Evolutionary conservation across 495 filamentous ascomycete genomes (phyloP), one percentile per base, ranked within the genome.

Genomic region (Parathielavia hyrcaniae): DNA sequence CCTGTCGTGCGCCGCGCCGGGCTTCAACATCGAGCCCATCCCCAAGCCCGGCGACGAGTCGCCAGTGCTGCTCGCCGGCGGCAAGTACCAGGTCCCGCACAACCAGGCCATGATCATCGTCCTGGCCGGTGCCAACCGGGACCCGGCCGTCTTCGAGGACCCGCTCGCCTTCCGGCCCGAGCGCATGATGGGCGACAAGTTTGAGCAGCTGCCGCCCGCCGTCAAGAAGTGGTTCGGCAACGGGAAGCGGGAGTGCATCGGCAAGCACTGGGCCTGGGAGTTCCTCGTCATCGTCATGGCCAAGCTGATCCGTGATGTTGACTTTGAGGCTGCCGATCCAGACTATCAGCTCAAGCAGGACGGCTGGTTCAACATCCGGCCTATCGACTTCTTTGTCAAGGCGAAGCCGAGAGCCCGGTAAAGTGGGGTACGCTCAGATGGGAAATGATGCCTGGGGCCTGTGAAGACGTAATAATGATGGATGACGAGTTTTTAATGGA

Each of bases 221-320:
- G 81, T 81, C 5, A 86, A 84, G 82, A 86, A 86, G 69, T 78
- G 75, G 67, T 89, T 86, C 54, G 86, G 86, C 2, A 88, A 87
- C 58, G 86, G 86, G 14, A 81, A 81, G 73, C 64, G 86, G 47
- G 81, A 73, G 50, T 88, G 86, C 57, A 85, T 88, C 50, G 86
- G 85, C 16, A 78, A 81, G 47, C 73, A 83, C n/a, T 86, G 86
- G 71, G 85, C 85, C 0, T 83, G 79, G 81, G 82, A 86, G 63
- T 85, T 85, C 62, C 71, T 72, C 10, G 65, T 82, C 45, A 67
- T 85, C 1, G 76, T 77, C 8, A 66, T 79, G 53, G 79, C 83
- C 0, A 76, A 77, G 56, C 53, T 88, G 55, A 70, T 88, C n/a
- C 75, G 78, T 58, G 81, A 82, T 60, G 75, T 88, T 51, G 79